Conservation (phyloP, 176 grass and related monocot species). For the Neostapfia colusana region DNA sequence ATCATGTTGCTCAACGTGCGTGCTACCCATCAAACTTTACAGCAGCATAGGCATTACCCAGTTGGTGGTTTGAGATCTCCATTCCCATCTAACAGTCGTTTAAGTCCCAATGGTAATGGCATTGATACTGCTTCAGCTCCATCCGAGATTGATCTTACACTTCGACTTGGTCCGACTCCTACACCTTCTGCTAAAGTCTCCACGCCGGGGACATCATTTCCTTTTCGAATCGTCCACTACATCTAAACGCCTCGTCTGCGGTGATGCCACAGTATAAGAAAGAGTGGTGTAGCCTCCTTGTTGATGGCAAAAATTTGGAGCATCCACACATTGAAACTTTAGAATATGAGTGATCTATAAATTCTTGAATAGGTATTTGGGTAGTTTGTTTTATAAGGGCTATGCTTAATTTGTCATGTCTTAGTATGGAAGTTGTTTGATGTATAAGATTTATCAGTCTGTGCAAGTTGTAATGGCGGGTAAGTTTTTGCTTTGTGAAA, state of each 20-base stretch:
- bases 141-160: background rate
- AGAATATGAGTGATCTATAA: background rate
- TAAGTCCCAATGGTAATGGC: background rate
- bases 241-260: background rate
- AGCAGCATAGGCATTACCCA: background rate
- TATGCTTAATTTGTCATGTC: too few relatives aligned
- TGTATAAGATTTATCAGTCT: background rate
- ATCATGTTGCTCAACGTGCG: background rate
- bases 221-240: background rate
- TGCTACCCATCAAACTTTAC: too few relatives aligned
- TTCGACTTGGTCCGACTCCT: background rate
- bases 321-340: too few relatives aligned
- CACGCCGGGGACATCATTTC: background rate
- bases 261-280: background rate
- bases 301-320: background rate
- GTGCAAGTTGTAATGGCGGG: background rate
- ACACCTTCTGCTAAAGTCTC: background rate
- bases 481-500: background rate
- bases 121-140: background rate
- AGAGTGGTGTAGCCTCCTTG: background rate
- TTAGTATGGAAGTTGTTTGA: background rate
- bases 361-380: background rate
- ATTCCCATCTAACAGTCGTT: background rate
- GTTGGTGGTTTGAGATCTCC: background rate
- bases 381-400: background rate